Evolutionary conservation across 2,329 filamentous ascomycete genomes (phyloP).

Genomic region (Aspergillus thermomutatus): DNA sequence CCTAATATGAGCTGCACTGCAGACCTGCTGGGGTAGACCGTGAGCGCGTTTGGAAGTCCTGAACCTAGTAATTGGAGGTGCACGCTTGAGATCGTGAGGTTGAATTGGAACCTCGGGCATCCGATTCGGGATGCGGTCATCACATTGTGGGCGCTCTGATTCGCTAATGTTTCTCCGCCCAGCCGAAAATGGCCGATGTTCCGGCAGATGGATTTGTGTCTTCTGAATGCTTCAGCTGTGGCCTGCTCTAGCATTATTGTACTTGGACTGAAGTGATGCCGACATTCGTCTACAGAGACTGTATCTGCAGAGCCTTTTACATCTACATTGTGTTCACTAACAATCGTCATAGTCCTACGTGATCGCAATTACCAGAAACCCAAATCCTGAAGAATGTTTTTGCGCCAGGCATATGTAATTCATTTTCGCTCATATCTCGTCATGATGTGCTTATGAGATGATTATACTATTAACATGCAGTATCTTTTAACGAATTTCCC

Average conservation of each 20-base stretch:
- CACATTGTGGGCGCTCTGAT: constrained; percentile 34
- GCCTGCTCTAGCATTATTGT: not conserved
- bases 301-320: not conserved
- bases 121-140: constrained; percentile 39
- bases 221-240: not conserved
- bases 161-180: constrained; percentile 31
- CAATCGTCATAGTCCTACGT: not conserved
- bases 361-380: not conserved
- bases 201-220: constrained; percentile 12
- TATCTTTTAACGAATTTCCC: not conserved
- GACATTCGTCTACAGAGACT: not conserved
- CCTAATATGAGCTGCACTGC: not conserved
- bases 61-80: constrained; percentile 6
- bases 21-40: not conserved
- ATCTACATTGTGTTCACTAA: not conserved
- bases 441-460: not conserved
- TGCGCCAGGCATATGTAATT: constrained; percentile 3
- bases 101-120: constrained; percentile 37
- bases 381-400: constrained; percentile 9
- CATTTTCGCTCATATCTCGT: not conserved
- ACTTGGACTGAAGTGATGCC: not conserved
- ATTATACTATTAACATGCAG: not conserved
- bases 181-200: constrained; percentile 39
- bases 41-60: not conserved
- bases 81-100: constrained; percentile 22